A percentile compares a stretch with the other conserved stretches of the same genome.
phyloP scores from a whole-genome alignment of 2,329 filamentous ascomycete genomes.

The Leptographium galeiforme region DNA sequence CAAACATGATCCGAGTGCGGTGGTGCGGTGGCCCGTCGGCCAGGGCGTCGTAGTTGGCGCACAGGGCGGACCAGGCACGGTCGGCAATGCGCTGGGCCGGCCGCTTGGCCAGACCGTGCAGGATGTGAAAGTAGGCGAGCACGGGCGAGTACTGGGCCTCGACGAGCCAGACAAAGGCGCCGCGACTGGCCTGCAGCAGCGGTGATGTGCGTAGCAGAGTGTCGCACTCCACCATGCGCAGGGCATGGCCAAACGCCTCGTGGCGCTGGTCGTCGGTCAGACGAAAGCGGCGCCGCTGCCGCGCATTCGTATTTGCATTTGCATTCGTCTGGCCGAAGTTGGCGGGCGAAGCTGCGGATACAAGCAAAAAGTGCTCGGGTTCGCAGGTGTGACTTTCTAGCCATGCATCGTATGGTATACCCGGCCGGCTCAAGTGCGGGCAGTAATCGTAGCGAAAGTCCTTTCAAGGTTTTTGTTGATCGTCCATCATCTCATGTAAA shows the following conservation, averaged over 20 bases:
- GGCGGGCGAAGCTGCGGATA: neutral
- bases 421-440: too few species aligned
- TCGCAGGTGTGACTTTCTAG: too few species aligned
- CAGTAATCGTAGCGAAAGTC: too few species aligned
- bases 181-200: constrained; percentile 12
- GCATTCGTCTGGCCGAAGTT: constrained; percentile 10
- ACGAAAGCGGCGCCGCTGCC: constrained; percentile 6
- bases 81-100: constrained; percentile 8
- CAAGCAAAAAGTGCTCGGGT: neutral
- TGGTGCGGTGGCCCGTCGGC: constrained; percentile 1
- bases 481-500: too few species aligned
- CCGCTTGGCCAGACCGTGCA: constrained; percentile 19
- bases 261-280: constrained; percentile 11
- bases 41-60: constrained; percentile 17
- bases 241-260: constrained; percentile 17
- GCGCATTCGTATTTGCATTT: neutral
- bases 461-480: too few species aligned
- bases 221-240: constrained; percentile 25
- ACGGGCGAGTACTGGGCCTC: constrained; percentile 23
- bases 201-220: constrained; percentile 18
- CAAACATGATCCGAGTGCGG: constrained; percentile 1
- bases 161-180: constrained; percentile 22
- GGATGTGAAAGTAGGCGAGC: constrained; percentile 25
- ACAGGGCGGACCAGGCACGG: constrained; percentile 21
- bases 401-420: too few species aligned